These are phyloP conservation scores for Kodamaea ohmeri DNA, from an alignment of 1,139 yeast genomes.

Conservation along the genomic window DNA sequence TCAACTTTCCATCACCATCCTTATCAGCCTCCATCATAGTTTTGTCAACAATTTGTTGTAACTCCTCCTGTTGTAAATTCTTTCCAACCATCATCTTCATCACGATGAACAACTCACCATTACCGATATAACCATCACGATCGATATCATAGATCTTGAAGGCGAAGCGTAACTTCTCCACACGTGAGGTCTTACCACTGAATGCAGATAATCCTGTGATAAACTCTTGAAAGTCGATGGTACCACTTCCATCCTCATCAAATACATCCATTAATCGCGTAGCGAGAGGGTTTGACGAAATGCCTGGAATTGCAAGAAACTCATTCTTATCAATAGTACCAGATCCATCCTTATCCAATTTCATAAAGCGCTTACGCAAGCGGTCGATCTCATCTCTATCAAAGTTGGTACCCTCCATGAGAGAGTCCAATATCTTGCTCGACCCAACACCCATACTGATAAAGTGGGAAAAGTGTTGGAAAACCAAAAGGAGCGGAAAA, in stretches of 20 bases:
- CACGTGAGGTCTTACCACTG: constrained; percentile 80
- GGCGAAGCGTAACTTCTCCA: constrained; percentile 84
- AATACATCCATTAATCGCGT: constrained; percentile 88
- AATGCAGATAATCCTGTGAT: constrained; percentile 87
- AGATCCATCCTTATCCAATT: constrained; percentile 86
- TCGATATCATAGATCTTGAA: constrained; percentile 95
- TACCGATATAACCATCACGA: constrained; percentile 89
- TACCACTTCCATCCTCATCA: constrained; percentile 91
- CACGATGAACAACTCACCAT: constrained; percentile 90
- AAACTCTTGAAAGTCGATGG: constrained; percentile 93
- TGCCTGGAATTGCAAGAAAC: constrained; percentile 90
- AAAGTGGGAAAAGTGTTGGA: no score
- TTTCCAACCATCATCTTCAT: constrained; percentile 97
- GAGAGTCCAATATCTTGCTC: constrained; percentile 62
- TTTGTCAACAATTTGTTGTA: constrained; percentile 93
- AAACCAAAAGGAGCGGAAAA: no score
- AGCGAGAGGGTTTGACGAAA: constrained; percentile 86
- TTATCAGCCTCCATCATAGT: constrained; percentile 92
- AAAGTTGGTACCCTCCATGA: constrained; percentile 78
- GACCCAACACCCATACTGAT: constrained; percentile 65
- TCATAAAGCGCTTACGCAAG: constrained; percentile 88
- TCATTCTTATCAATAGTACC: constrained; percentile 92
- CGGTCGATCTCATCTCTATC: constrained; percentile 90
- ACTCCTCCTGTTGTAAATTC: constrained; percentile 78
- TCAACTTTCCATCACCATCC: constrained; percentile 87